A percentile compares a stretch with the other conserved stretches of the same genome.
phyloP scores from a whole-genome alignment of 1,284 basidiomycete species.

The Cutaneotrichosporon daszewskae region DNA sequence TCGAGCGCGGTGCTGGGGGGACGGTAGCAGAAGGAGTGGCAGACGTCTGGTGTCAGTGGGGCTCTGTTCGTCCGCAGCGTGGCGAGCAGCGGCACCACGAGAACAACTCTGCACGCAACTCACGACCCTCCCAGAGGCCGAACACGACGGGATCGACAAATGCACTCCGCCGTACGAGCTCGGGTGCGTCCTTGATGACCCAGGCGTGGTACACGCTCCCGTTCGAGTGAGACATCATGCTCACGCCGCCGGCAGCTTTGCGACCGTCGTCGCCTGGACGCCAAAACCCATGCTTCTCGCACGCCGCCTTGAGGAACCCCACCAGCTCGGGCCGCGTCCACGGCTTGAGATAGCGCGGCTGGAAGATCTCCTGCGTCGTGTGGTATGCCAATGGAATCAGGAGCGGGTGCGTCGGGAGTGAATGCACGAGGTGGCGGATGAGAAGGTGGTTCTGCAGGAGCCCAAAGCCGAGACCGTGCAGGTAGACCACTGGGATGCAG shows the following conservation, averaged over 20 bases:
- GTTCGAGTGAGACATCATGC: slow-evolving; percentile 80
- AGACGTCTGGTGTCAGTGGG: slow-evolving; percentile 57
- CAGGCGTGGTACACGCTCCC: slow-evolving; percentile 45
- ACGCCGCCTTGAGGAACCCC: slow-evolving; percentile 56
- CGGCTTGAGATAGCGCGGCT: slow-evolving; percentile 64
- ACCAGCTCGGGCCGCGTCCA: slow-evolving; percentile 60
- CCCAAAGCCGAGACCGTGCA: slow-evolving; percentile 82
- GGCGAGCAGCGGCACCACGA: neutral
- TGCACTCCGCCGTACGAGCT: slow-evolving; percentile 65
- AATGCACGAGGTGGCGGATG: slow-evolving; percentile 42
- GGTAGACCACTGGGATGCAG: slow-evolving; percentile 68
- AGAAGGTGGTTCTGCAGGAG: slow-evolving; percentile 51
- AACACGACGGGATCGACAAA: slow-evolving; percentile 79
- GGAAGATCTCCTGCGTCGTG: slow-evolving; percentile 76
- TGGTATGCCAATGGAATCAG: slow-evolving; percentile 75
- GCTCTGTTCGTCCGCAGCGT: neutral
- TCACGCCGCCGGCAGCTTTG: slow-evolving; percentile 54
- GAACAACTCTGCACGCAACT: slow-evolving; percentile 19
- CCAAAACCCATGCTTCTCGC: slow-evolving; percentile 61
- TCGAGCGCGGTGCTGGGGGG: slow-evolving; percentile 62
- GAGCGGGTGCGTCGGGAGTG: slow-evolving; percentile 64
- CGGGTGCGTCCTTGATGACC: slow-evolving; percentile 68
- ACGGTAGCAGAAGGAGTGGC: slow-evolving; percentile 79
- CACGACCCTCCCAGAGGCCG: slow-evolving; percentile 83
- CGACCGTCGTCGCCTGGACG: slow-evolving; percentile 15